Base-by-base conservation (phyloP, 139 green algal genomes). In the Tetradesmus obliquus region DNA sequence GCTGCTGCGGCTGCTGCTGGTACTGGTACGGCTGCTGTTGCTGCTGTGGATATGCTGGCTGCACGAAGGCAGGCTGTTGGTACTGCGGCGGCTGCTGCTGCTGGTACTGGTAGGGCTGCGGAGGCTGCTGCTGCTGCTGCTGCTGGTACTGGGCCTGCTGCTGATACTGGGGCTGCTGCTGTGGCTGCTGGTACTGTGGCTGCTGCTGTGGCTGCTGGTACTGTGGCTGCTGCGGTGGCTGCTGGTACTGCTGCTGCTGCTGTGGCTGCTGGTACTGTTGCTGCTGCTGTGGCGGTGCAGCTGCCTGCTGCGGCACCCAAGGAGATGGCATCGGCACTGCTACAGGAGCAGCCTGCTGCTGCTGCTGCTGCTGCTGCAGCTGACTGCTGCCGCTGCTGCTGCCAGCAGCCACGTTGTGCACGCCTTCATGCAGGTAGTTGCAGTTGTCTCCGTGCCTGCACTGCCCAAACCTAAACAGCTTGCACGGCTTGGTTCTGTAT, bases 371-470 rank as follows among this genome's bases (percentile, higher is more conserved):
- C 15, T 12, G 60, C 60, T 12, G 60, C 60, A 17, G 66, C 66
- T 76, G 66, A 45, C 66, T 24, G 66, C 66, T 76, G 66, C 15
- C 5, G 66, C 66, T 24, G 66, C 66, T 13, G 66, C 66, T 24
- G 17, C 66, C 17, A n/a, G 15, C 66, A 76, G 15, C 6, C 17
- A 12, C 17, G 66, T 17, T 17, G 17, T 76, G 66, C 66, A 76
- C 66, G 2, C 66, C 66, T 24, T 76, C 66, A 24, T 88, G 84
- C 19, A 57, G 19, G 66, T 79, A 88, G 10, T 22, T 2, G n/a
- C 84, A 88, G 0, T 57, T 88, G n/a, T 79, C 51, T n/a, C 84
- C 84, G 32, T 79, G 79, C 24, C 12, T 79, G 20, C 84, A 88
- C 15, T 60, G 71, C 17, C 84, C 84, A 32, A 88, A 22, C 9